Percentiles rank a stretch among this genome's conserved stretches.
Conservation (phyloP, 2,329 filamentous ascomycete genomes). For the Aspergillus brunneoviolaceus region DNA sequence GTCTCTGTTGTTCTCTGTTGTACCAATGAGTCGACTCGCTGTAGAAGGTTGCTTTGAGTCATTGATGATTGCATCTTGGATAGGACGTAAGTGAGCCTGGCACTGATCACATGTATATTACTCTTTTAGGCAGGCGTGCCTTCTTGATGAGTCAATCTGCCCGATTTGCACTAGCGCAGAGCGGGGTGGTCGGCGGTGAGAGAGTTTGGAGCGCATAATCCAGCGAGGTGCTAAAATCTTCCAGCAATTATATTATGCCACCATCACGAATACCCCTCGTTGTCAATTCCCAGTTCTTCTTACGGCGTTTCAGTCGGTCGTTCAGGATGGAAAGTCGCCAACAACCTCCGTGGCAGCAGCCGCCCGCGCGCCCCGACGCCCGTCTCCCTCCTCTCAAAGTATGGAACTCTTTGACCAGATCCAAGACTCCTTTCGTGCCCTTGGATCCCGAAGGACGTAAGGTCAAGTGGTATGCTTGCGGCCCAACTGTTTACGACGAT, state of each 20-base stretch:
- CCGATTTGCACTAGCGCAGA: background rate
- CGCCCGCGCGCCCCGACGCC: conserved; percentile 31
- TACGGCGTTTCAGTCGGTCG: conserved; percentile 4
- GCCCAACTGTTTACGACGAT: conserved; percentile 82
- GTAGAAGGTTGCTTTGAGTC: background rate
- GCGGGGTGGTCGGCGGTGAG: conserved; percentile 5
- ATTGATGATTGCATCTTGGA: background rate
- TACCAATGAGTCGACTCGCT: background rate
- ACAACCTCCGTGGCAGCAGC: conserved; percentile 49
- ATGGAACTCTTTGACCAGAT: conserved; percentile 76
- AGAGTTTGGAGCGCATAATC: background rate
- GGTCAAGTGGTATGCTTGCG: conserved; percentile 85
- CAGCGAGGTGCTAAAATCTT: background rate
- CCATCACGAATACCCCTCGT: conserved; percentile 6
- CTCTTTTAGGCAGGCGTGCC: background rate
- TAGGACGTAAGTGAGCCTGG: too few species aligned
- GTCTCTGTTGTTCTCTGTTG: background rate
- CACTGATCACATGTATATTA: background rate
- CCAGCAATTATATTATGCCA: background rate
- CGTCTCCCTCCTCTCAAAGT: conserved; percentile 63
- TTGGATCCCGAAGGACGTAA: conserved; percentile 65
- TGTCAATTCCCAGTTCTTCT: background rate
- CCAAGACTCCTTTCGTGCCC: conserved; percentile 72
- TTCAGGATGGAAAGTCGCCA: conserved; percentile 29
- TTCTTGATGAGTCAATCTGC: background rate